Conservation (phyloP, 345 rosid genomes). For the Aethionema arabicum region DNA sequence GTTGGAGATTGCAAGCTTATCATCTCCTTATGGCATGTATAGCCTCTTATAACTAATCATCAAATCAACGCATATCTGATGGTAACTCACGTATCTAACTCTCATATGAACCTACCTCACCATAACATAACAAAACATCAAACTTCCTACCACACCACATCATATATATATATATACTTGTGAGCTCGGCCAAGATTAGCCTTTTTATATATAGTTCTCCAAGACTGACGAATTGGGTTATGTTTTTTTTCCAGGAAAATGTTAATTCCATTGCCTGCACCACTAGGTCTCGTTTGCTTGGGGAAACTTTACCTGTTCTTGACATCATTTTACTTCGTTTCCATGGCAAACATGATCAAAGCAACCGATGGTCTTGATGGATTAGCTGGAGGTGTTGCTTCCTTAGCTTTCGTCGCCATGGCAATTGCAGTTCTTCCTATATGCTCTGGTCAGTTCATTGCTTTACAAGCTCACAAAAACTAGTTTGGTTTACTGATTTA, state of each 20-base stretch:
- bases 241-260: conserved; percentile 58
- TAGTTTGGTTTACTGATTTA: too few relatives aligned
- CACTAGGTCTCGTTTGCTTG: conserved; percentile 70
- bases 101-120: conserved; percentile 38
- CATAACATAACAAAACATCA: neutral
- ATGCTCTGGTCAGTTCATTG: conserved; percentile 83
- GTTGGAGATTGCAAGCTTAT: conserved; percentile 61
- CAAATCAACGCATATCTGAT: conserved; percentile 57
- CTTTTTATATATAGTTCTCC: neutral
- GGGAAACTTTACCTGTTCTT: conserved; percentile 67
- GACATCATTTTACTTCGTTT: conserved; percentile 78
- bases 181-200: neutral
- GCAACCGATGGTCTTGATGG: conserved; percentile 87
- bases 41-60: conserved; percentile 84
- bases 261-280: conserved; percentile 84
- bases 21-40: conserved; percentile 98
- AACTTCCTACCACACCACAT: neutral
- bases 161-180: neutral
- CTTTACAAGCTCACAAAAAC: too few relatives aligned
- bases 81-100: conserved; percentile 78
- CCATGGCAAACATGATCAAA: conserved; percentile 76
- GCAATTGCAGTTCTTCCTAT: conserved; percentile 86
- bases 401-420: conserved; percentile 83
- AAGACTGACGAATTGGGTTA: neutral
- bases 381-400: conserved; percentile 81